Evolutionary conservation across 208 protist genomes (phyloP).

Genomic region (Polymyxa betae): DNA sequence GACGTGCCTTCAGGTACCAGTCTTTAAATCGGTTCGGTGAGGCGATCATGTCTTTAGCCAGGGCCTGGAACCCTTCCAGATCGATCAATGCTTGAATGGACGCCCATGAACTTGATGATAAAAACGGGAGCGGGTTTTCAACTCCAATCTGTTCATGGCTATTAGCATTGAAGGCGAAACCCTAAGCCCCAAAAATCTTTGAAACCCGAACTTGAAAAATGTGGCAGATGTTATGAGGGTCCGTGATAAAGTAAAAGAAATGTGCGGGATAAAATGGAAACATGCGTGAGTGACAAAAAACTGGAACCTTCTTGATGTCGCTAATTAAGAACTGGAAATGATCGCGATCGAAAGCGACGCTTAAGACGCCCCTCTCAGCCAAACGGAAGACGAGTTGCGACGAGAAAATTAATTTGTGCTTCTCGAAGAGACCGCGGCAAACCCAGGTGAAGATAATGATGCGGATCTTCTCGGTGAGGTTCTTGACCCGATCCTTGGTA

Average conservation of each 20-base stretch:
- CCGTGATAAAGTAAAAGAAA: too few species aligned
- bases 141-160: too few species aligned
- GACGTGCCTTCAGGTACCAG: conserved; percentile 72
- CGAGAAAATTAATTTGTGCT: conserved; percentile 97
- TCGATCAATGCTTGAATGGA: conserved; percentile 67
- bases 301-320: conserved; percentile 70
- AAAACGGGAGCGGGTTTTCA: conserved; percentile 74
- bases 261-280: too few species aligned
- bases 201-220: too few species aligned
- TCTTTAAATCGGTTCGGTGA: conserved; percentile 78
- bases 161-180: too few species aligned
- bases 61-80: conserved; percentile 71
- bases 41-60: conserved; percentile 75
- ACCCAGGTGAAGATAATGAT: conserved; percentile 83
- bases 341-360: conserved; percentile 80
- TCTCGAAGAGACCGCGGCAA: conserved; percentile 96
- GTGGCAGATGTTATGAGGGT: too few species aligned
- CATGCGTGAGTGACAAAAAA: too few species aligned
- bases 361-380: conserved; percentile 68
- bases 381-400: conserved; percentile 91
- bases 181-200: too few species aligned
- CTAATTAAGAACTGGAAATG: conserved; percentile 91
- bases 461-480: conserved; percentile 89
- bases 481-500: conserved; percentile 83
- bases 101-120: conserved; percentile 71